Evolutionary conservation across 2,329 filamentous ascomycete genomes (phyloP), one percentile per base, ranked within the genome.

Genomic region (Knoxdaviesia capensis): DNA sequence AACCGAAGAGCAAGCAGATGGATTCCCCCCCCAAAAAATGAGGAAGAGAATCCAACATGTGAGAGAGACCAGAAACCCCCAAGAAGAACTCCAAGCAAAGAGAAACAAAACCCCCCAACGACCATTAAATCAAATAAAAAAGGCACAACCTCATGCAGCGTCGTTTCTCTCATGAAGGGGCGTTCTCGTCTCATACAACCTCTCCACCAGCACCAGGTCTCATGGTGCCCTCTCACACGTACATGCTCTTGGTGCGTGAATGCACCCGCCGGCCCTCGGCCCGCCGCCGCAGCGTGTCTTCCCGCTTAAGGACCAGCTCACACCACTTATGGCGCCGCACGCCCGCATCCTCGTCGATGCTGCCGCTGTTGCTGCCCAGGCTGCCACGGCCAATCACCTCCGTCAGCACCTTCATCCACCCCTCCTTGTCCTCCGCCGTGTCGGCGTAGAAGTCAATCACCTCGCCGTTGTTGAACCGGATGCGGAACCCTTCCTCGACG

Each of bases 381-480:
- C 20, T 20, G 44, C 66, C 61, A 36, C 74, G 73, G 34, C 72
- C 69, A 45, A 74, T 67, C 42, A 77, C 67, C 37, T 96, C 86
- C 3, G 70, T 70, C 28, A 98, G 73, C 9, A 85, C 80, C 56
- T 77, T 77, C 81, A 98, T 90, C 90, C 90, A 98, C 43, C 77
- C 80, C 38, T 94, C 84, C 62, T 96, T 98, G 54, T 90, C 80
- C 35, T 74, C 74, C 2, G 78, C 73, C 32, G 76, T 87, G 59
- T 96, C 88, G 54, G 88, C 90, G 55, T 98, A 96, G 58, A 96
- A 96, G 65, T 96, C 88, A 55, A 98, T 98, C 48, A 94, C 77
- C 62, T 98, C 90, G 47, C 90, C 90, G 54, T 98, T 98, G 56
- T 84, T 92, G 61, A 98, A 98, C 44, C 88, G 85, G 56, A 98